Conservation (phyloP, 257 asterid genomes). For the Ophiorrhiza pumila region DNA sequence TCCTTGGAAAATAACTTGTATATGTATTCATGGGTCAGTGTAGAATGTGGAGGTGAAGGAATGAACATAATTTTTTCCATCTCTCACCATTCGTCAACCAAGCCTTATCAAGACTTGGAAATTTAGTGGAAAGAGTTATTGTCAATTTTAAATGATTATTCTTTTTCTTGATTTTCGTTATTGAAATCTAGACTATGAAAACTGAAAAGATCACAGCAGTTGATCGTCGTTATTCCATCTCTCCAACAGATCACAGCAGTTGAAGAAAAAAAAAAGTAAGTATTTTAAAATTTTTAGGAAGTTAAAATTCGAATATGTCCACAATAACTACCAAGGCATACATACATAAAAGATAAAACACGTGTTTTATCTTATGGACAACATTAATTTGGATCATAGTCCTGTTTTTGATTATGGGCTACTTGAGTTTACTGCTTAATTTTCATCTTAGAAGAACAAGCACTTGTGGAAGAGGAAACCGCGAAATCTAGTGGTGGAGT, state of each 20-base stretch:
- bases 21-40: background rate
- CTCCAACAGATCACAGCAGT: background rate
- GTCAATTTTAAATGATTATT: background rate
- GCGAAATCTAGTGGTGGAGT: background rate
- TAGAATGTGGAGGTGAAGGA: background rate
- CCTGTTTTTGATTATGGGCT: too few species aligned
- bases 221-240: too few species aligned
- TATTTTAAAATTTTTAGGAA: too few species aligned
- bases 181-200: background rate
- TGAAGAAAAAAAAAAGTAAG: too few species aligned
- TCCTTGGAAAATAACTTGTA: background rate
- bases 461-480: background rate
- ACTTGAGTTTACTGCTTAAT: too few species aligned
- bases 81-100: background rate
- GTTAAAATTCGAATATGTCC: background rate
- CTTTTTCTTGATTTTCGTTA: background rate
- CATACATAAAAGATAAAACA: too few species aligned
- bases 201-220: too few species aligned
- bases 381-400: background rate
- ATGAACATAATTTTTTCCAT: background rate
- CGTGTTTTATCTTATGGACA: background rate
- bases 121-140: background rate
- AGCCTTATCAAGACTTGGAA: conserved; percentile 7
- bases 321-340: background rate
- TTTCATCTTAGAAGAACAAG: background rate